phyloP scores from a whole-genome alignment of 129 eudicot genomes.

The Pulicaria dysenterica region DNA sequence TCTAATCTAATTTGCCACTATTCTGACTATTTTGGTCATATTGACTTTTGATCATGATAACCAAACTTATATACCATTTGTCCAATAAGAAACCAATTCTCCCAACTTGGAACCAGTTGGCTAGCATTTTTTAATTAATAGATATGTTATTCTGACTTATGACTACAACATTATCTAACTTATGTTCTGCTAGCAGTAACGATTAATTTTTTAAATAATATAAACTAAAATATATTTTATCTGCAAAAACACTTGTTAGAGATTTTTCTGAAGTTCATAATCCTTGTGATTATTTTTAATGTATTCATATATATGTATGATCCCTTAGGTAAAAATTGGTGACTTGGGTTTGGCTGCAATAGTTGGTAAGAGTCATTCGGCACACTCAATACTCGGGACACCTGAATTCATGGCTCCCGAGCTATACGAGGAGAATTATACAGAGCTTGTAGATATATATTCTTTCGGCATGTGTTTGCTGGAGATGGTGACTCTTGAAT shows the following conservation, averaged over 20 bases:
- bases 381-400: constrained; percentile 76
- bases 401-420: constrained; percentile 90
- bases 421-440: constrained; percentile 71
- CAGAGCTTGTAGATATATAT: constrained; percentile 69
- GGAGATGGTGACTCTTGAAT: constrained; percentile 72
- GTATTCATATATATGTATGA: neutral
- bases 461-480: constrained; percentile 79
- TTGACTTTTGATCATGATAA: too few species aligned
- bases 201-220: too few species aligned
- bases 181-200: too few species aligned
- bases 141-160: too few species aligned
- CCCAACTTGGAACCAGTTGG: too few species aligned
- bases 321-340: constrained; percentile 75
- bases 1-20: neutral
- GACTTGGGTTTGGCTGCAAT: constrained; percentile 76
- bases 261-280: too few species aligned
- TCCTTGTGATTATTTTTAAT: neutral
- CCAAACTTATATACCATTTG: too few species aligned
- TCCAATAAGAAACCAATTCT: too few species aligned
- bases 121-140: too few species aligned
- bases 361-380: constrained; percentile 62
- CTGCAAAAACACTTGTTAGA: too few species aligned
- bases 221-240: too few species aligned
- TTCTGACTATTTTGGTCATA: neutral
- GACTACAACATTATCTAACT: too few species aligned